A percentile compares a stretch with the other conserved stretches of the same genome.
Conservation (phyloP, 2,329 filamentous ascomycete species). For the Penicillium psychrosexuale region DNA sequence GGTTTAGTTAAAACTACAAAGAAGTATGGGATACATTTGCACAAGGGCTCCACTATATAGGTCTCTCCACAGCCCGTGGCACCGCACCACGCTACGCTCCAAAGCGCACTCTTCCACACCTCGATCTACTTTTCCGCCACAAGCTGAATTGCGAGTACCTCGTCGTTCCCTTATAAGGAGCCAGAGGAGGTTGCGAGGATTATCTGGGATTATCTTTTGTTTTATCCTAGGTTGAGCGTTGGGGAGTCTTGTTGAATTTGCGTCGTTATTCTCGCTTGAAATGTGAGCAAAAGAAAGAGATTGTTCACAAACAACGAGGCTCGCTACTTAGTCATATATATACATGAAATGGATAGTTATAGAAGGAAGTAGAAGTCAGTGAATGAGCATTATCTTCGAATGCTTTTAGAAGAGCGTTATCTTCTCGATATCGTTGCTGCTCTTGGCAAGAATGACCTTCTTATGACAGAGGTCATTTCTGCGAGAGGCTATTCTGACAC, state of each 20-base stretch:
- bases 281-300: not conserved
- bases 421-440: too few relatives aligned
- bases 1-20: too few relatives aligned
- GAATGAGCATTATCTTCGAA: too few relatives aligned
- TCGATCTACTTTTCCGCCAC: not conserved
- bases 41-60: not conserved
- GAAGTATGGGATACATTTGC: too few relatives aligned
- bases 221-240: not conserved
- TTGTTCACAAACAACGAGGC: not conserved
- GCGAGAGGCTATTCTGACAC: too few relatives aligned
- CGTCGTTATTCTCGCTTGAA: not conserved
- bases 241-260: not conserved
- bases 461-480: too few relatives aligned
- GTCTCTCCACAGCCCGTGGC: not conserved
- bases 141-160: not conserved
- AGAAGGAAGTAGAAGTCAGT: too few relatives aligned
- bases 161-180: not conserved
- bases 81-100: not conserved
- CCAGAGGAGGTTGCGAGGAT: not conserved
- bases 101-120: not conserved
- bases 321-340: too few relatives aligned
- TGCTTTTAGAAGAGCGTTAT: too few relatives aligned
- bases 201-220: not conserved
- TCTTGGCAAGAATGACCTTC: too few relatives aligned
- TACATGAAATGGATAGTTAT: too few relatives aligned